Evolutionary conservation across 345 rosid species (phyloP), one percentile per base, ranked within the genome.

Genomic region (Lumnitzera littorea): DNA sequence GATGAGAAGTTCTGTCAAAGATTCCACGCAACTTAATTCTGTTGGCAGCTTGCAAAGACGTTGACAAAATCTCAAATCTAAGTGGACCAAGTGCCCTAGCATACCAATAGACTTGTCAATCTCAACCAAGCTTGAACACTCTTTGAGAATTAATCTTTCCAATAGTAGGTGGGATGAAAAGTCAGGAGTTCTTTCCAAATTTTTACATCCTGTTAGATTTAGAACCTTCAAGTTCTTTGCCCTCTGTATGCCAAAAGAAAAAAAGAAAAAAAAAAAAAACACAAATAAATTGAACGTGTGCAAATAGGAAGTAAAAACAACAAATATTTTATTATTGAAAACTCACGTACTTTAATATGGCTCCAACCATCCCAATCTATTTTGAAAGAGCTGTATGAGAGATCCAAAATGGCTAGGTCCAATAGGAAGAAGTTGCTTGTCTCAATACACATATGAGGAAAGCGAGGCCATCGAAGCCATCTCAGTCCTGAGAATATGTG

Each of bases 71-170:
- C 48, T 12, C 13, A 23, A 13, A 31, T 58, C 36, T 12, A 65
- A 46, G 27, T 10, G 12, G n/a, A 50, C 52, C 31, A 65, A 60
- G 10, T 17, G 9, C 12, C 49, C 46, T 15, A 57, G n/a, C 5
- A 29, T 15, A 27, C 57, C 50, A 24, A 65, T 31, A 15, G 56
- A 64, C 23, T 13, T 11, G 2, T 56, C 24, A 31, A 64, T 16
- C 46, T 64, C 27, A 3, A 56, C 46, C 13, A 64, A 29, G 53
- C 43, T 25, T 2, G 2, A 1, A 4, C 68, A 64, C 0, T 16
- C 13, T 9, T 13, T 11, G 25, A 64, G 62, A 1, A 64, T 48
- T 49, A 64, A 27, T 16, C 55, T 29, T 47, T 64, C 68, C 24
- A 64, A 8, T 4, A 13, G 48, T 12, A 48, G 12, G 2, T 5